A percentile compares a stretch with the other conserved stretches of the same genome.
Evolutionary conservation across 1,139 yeast species (phyloP).

Genomic region (Lodderomyces theae): DNA sequence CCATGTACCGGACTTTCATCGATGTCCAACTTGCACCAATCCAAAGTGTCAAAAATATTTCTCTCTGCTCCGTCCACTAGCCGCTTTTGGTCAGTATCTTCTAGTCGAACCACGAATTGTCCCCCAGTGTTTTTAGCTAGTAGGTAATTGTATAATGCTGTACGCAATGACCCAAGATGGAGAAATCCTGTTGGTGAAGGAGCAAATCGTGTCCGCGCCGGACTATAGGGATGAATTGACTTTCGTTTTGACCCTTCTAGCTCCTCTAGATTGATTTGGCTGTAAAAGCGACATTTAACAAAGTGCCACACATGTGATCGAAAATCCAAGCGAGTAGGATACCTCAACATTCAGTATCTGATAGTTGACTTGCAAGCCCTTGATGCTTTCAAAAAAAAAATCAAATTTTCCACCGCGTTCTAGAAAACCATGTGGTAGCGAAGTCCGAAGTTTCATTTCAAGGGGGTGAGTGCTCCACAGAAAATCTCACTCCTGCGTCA

Average conservation of each 20-base stretch:
- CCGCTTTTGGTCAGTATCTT: slow-evolving; percentile 87
- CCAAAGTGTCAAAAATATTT: slow-evolving; percentile 69
- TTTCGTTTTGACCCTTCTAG: background rate
- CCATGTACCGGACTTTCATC: slow-evolving; percentile 83
- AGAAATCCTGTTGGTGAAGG: slow-evolving; percentile 97
- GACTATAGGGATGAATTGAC: slow-evolving; percentile 22
- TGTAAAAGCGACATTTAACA: background rate
- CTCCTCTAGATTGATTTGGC: background rate
- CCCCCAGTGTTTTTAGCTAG: slow-evolving; percentile 81
- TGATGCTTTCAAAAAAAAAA: background rate
- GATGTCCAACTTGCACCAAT: slow-evolving; percentile 71
- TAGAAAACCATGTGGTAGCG: background rate
- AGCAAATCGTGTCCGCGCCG: slow-evolving; percentile 90
- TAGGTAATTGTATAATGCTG: slow-evolving; percentile 86
- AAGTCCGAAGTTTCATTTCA: background rate
- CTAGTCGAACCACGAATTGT: slow-evolving; percentile 74
- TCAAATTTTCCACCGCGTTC: background rate
- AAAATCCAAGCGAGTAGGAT: background rate
- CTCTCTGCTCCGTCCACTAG: slow-evolving; percentile 78
- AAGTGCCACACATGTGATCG: background rate
- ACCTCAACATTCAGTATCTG: background rate
- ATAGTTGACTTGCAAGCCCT: background rate
- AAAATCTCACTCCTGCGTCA: no score
- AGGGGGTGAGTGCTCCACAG: background rate
- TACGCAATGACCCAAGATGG: slow-evolving; percentile 88